Evolutionary conservation across 2,329 filamentous ascomycete genomes (phyloP), one percentile per base, ranked within the genome.

Genomic region (Diaporthe capsici): DNA sequence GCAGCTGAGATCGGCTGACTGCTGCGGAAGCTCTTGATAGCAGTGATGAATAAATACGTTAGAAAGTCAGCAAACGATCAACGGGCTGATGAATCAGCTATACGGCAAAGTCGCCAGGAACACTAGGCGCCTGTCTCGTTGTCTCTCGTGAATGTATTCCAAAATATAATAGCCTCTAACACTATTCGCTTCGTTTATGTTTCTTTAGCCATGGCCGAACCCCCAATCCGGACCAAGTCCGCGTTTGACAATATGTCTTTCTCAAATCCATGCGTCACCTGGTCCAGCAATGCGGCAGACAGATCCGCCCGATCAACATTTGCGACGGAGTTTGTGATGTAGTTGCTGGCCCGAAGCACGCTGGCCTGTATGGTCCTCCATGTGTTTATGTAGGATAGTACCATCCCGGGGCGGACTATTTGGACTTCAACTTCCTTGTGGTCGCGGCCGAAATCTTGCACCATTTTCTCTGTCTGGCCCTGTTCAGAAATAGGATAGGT

Each of bases 391-490:
- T 15, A 44, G 8, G 37, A 63, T 2, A 42, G 82, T 71, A 90
- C 86, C 22, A 87, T 74, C 0, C 87, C 88, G 0, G 86, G 83
- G 73, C 86, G 88, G 8, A 82, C 84, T 1, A 86, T 79, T n/a
- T 80, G 80, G 0, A 81, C 82, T 74, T 88, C 84, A 34, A 88
- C 37, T 3, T 82, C 84, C 2, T 82, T 77, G n/a, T 85, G 82
- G 12, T 86, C 78, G 28, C 82, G 79, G 3, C 86, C 86, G 28
- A 84, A 85, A 1, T 82, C 82, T 5, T 89, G 82, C 5, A 90
- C 81, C 25, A 81, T 79, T 10, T 78, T 84, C 77, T 90, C 89
- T 0, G 85, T 84, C 57, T 87, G 84, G 9, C 88, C 88, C 88
- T 90, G 44, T 20, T 25, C 12, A 73, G 4, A 3, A 37, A 10